phyloP scores from a whole-genome alignment of 371 early-diverging fungal species.

The Coemansia sp. region DNA sequence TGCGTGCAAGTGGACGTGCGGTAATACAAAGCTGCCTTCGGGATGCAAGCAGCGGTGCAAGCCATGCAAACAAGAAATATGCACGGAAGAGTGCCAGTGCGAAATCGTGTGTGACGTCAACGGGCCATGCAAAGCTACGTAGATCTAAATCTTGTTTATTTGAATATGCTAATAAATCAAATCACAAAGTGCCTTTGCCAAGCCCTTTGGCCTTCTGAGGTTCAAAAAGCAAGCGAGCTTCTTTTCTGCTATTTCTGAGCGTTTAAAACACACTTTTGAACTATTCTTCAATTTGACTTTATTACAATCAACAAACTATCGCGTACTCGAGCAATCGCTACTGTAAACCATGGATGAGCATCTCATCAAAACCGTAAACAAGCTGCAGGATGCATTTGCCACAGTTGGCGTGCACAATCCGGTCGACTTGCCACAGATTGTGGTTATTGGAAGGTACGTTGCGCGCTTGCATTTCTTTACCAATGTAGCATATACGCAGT shows the following conservation, averaged over 20 bases:
- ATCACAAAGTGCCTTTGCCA: not conserved
- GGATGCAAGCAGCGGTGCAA: constrained; percentile 10
- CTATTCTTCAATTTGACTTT: not conserved
- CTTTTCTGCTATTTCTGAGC: not conserved
- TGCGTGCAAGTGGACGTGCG: constrained; percentile 12
- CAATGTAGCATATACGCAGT: too few species aligned
- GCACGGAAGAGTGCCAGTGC: not conserved
- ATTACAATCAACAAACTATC: not conserved
- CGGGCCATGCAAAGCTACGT: not conserved
- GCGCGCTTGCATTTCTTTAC: not conserved
- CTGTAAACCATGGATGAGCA: constrained; percentile 51
- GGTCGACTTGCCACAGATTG: constrained; percentile 98
- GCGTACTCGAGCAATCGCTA: not conserved
- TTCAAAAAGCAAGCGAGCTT: not conserved
- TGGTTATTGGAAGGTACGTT: constrained; percentile 85
- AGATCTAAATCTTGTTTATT: too few species aligned
- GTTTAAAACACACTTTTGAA: not conserved
- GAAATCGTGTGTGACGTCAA: constrained; percentile 11
- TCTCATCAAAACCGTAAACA: constrained; percentile 70
- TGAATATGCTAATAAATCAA: not conserved
- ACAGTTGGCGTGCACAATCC: constrained; percentile 96
- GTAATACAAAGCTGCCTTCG: not conserved
- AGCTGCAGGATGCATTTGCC: constrained; percentile 95
- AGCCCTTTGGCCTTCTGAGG: constrained; percentile 2
- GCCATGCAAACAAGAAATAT: not conserved